Evolutionary conservation across 352 stramenopile species (phyloP).

Genomic region (Phytophthora hibernalis): DNA sequence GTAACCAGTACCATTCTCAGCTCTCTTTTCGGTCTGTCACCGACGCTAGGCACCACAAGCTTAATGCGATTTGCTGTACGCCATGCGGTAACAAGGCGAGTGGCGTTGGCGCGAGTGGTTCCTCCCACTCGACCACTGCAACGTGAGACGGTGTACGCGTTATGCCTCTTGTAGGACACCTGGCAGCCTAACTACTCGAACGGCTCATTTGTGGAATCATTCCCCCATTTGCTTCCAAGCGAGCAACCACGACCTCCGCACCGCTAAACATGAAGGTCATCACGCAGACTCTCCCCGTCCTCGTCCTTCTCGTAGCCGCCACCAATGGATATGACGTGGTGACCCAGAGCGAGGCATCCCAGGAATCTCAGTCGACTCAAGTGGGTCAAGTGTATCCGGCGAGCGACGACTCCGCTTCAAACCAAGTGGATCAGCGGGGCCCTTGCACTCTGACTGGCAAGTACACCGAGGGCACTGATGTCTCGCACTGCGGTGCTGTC

Average conservation of each 20-base stretch:
- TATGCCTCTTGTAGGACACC: not conserved
- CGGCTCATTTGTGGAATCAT: slow-evolving; percentile 5
- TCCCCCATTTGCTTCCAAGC: slow-evolving; percentile 10
- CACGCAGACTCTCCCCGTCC: not conserved
- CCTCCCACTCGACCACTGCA: not conserved
- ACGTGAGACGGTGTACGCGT: not conserved
- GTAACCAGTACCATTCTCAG: not conserved
- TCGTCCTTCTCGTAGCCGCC: slow-evolving; percentile 11
- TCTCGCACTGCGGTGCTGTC: slow-evolving; percentile 33
- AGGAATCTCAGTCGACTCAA: slow-evolving; percentile 12
- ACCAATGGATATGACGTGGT: slow-evolving; percentile 14
- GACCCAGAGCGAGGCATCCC: slow-evolving; percentile 12
- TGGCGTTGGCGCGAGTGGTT: slow-evolving; percentile 4
- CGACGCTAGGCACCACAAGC: slow-evolving; percentile 12
- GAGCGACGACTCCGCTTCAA: not conserved
- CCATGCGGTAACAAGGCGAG: slow-evolving; percentile 21
- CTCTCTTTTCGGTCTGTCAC: slow-evolving; percentile 21
- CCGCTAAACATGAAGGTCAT: slow-evolving; percentile 19
- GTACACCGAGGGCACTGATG: slow-evolving; percentile 33
- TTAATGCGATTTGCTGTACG: slow-evolving; percentile 29
- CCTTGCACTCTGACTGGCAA: slow-evolving; percentile 38
- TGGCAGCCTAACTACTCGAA: not conserved
- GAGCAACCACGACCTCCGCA: slow-evolving; percentile 7
- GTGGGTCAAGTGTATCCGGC: slow-evolving; percentile 17
- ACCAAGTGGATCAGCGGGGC: slow-evolving; percentile 20